Evolutionary conservation across 441 rosid species (phyloP), one percentile per base, ranked within the genome.

Genomic region (Hura crepitans): DNA sequence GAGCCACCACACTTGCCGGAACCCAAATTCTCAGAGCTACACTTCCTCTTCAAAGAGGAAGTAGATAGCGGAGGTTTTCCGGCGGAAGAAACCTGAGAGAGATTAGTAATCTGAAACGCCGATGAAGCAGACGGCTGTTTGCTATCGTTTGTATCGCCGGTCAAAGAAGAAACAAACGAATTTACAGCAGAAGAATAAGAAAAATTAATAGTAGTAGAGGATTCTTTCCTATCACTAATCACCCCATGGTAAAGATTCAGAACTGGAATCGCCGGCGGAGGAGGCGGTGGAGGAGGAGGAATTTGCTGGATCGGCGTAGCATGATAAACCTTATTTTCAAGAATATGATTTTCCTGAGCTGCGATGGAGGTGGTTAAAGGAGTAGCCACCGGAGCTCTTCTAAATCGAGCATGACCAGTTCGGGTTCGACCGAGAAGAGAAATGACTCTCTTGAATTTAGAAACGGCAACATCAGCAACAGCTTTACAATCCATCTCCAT

Each of bases 401-500:
- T 78, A 62, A 94, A 94, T 46, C 98, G 91, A 62, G 98, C 97
- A 47, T 94, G 98, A 27, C 98, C 98, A 54, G 91, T 91, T 70
- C 98, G 75, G 46, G 86, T 84, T 27, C 90, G 85, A 71, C 89
- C 93, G 65, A 90, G 84, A 37, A 91, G 96, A 60, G 98, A 91
- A 53, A 91, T 86, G 6, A 88, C 96, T 74, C 77, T 85, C 77
- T 74, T 85, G 80, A 94, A 91, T 86, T 89, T 91, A 0, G 93
- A 87, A 53, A 88, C 96, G 12, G 97, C 91, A 31, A 64, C 91
- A 60, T 88, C 96, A 0, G 96, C 93, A 3, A 81, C 89, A 0
- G 82, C 80, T 13, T 74, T 85, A 81, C 83, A 90, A 68, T 85
- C 94, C 63, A 73, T 69, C 20, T 84, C 89, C 2, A 86, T 77